Evolutionary conservation across 306 rosid species (phyloP), one percentile per base, ranked within the genome.

Genomic region (Rubus parviflorus): DNA sequence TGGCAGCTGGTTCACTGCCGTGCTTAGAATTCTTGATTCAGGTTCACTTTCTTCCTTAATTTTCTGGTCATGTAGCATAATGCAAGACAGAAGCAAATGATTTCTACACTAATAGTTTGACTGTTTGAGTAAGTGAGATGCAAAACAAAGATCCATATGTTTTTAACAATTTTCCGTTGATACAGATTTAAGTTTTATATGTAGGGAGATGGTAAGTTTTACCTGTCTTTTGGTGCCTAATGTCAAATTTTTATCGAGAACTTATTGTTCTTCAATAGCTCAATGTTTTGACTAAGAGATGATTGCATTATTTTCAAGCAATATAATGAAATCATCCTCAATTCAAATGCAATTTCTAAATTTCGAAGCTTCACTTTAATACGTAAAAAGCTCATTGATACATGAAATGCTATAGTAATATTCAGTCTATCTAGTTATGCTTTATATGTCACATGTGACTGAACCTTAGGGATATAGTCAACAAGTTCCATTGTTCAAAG

Each of bases 21-120:
- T 90, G 97, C 88, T 84, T 92, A 75, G 99, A 92, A 80, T 81
- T 88, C 79, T 81, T 95, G 80, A 90, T 92, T 86, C 90, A 95
- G 97, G 99, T 95, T 78, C 41, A 40, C 47, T 53, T 68, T 75
- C 46, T 77, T 78, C 72, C 60, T 56, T 86, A 41, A 61, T 73
- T 61, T 56, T 80, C 58, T 40, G 1, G 37, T 62, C 51, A 38
- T 38, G 42, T 35, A 38, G 25, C 17, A 37, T n/a, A 13, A 20
- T 30, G 23, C 57, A 43, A 64, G 22, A 63, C 75, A 9, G 60
- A 69, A 20, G 57, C 30, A 37, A 65, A 19, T 60, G 25, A 54
- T 77, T 72, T 76, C n/a, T 81, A 47, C 23, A 42, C 15, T 60
- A 42, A 41, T 43, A 57, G 54, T 57, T 13, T n/a, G n/a, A n/a